These are phyloP conservation scores for Saccharomycopsis amapae DNA, from an alignment of 805 yeast genomes.

Conservation along the genomic window DNA sequence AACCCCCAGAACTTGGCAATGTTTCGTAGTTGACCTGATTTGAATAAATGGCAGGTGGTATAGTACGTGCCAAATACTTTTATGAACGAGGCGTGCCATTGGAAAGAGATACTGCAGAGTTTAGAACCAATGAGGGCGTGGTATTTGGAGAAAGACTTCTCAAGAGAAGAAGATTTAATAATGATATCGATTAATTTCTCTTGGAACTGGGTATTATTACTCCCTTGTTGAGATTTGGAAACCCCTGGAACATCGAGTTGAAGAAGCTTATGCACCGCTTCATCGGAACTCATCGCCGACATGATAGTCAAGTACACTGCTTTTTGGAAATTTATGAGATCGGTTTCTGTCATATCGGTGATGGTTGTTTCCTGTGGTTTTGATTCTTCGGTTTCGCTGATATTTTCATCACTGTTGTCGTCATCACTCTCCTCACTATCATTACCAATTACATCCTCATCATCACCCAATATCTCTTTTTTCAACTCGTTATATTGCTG, in stretches of 20 bases:
- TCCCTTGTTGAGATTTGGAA: not conserved
- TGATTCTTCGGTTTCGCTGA: constrained; percentile 38
- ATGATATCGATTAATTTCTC: constrained; percentile 21
- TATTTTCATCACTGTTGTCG: constrained; percentile 32
- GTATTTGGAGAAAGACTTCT: constrained; percentile 76
- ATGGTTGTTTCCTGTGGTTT: constrained; percentile 30
- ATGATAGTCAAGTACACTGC: constrained; percentile 73
- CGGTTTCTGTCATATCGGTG: constrained; percentile 63
- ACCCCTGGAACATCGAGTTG: constrained; percentile 33
- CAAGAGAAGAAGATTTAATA: constrained; percentile 56
- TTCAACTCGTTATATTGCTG: constrained; percentile 37
- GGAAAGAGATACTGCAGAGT: constrained; percentile 41
- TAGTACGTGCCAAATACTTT: constrained; percentile 51
- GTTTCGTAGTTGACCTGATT: constrained; percentile 67
- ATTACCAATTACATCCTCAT: constrained; percentile 21
- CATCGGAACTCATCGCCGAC: constrained; percentile 88
- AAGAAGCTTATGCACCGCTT: constrained; percentile 81
- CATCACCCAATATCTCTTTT: constrained; percentile 40
- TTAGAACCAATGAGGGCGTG: constrained; percentile 73
- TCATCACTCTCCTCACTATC: constrained; percentile 23
- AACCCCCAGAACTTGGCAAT: constrained; percentile 85
- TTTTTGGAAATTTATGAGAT: constrained; percentile 59
- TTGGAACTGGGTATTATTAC: constrained; percentile 8
- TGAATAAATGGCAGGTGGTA: constrained; percentile 53
- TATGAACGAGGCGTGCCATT: constrained; percentile 54